Base-by-base conservation (phyloP, 139 green algal species). In the Pleodorina starrii region DNA sequence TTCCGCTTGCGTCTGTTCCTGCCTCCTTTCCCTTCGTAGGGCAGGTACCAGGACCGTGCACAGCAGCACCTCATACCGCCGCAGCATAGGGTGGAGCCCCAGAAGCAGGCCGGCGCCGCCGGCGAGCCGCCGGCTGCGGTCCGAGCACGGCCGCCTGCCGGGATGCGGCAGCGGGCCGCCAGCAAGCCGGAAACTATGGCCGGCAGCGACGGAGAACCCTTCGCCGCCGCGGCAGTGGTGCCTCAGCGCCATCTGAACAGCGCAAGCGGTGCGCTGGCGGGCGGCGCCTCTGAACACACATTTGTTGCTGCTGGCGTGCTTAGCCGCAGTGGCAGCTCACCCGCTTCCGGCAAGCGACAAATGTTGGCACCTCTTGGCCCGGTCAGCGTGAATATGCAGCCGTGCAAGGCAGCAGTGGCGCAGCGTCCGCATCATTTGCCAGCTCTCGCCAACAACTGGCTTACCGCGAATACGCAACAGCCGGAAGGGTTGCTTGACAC, bases 1-100 rank as follows among this genome's bases (percentile, higher is more conserved):
- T 69, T 3, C 3, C 16, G 23, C 23, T 44, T 36, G 36, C 5
- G 16, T 25, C 6, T 82, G 74, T 40, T 17, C 17, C 17, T 54
- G 71, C 38, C 16, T 11, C 5, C 38, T 57, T 11, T 9, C 21
- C 35, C 51, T 2, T 14, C 57, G 12, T 76, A 87, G 76, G 75
- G 89, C 69, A 77, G 87, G 72, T 63, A 91, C 77, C 84, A 72
- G 35, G 87, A 93, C 83, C 87, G 84, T 5, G 27, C 23, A 17
- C 50, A 51, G 23, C 86, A 87, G 54, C 66, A 91, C 46, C 40
- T 69, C 1, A 81, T 69, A 48, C 59, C 90, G 85, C 91, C 92
- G 51, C 35, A 80, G 16, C 27, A 50, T n/a, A 43, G 90, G 36
- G 86, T 85, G n/a, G 54, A 73, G 1, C 90, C 51, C 1, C 71